phyloP scores from a whole-genome alignment of 805 yeast genomes.

The Saturnispora bothae region DNA sequence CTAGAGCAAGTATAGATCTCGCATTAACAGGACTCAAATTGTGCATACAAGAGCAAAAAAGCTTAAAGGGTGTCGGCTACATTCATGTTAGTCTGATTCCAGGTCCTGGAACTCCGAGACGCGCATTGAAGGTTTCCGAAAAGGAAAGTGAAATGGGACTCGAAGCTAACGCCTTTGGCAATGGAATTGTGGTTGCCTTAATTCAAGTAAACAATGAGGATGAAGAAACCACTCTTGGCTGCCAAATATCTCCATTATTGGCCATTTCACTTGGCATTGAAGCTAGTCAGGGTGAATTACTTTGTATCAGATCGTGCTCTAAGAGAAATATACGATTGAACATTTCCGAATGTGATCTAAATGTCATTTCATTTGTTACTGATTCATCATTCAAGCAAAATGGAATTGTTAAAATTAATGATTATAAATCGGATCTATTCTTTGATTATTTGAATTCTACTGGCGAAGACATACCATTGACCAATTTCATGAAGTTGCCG shows the following conservation, averaged over 20 bases:
- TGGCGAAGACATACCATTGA: constrained; percentile 26
- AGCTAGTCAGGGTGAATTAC: constrained; percentile 39
- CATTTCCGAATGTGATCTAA: constrained; percentile 4
- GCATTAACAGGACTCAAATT: constrained; percentile 3
- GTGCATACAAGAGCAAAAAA: background rate
- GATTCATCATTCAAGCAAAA: constrained; percentile 24
- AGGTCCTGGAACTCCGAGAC: constrained; percentile 37
- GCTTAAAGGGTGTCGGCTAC: constrained; percentile 33
- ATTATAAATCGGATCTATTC: constrained; percentile 5
- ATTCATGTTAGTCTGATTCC: constrained; percentile 42
- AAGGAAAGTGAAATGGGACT: constrained; percentile 14
- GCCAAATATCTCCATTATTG: constrained; percentile 20
- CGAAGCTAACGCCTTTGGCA: constrained; percentile 7
- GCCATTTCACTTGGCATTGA: constrained; percentile 48
- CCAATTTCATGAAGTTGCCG: constrained; percentile 46
- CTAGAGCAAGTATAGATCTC: constrained; percentile 4
- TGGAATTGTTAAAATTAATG: background rate
- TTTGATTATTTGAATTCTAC: constrained; percentile 10
- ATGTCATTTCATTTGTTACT: constrained; percentile 45
- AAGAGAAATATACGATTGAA: constrained; percentile 8
- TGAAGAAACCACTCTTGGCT: constrained; percentile 9
- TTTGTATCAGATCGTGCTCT: constrained; percentile 33
- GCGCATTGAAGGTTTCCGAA: constrained; percentile 10
- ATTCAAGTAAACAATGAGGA: constrained; percentile 6
- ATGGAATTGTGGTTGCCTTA: constrained; percentile 9